These are phyloP conservation scores for Theobroma grandiflorum DNA, from an alignment of 441 rosid genomes.

Conservation along the genomic window DNA sequence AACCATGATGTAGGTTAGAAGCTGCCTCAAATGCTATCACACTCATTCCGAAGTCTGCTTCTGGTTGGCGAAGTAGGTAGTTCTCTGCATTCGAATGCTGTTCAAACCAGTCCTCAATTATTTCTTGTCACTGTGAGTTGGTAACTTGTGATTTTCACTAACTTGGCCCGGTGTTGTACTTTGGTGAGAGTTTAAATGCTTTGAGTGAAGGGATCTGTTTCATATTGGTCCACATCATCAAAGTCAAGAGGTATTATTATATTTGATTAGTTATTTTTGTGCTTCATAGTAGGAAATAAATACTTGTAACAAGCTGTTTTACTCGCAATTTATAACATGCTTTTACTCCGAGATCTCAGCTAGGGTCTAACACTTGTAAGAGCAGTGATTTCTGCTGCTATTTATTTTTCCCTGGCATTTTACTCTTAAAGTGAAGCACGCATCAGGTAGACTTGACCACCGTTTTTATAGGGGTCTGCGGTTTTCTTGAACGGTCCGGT, in stretches of 20 bases:
- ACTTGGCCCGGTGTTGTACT: background rate
- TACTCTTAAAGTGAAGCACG: background rate
- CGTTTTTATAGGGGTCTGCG: too few species aligned
- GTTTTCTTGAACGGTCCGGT: background rate
- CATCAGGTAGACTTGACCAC: background rate
- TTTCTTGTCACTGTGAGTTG: background rate
- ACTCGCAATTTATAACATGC: background rate
- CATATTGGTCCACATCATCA: background rate
- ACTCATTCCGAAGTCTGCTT: constrained; percentile 79
- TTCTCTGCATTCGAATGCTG: background rate
- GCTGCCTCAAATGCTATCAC: constrained; percentile 73
- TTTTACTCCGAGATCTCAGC: background rate
- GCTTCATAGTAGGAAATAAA: background rate
- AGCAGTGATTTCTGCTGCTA: background rate
- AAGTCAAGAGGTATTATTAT: background rate
- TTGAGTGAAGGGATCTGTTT: background rate
- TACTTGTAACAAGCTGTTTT: background rate
- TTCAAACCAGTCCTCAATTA: background rate
- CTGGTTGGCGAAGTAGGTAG: constrained; percentile 79
- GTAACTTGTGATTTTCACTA: background rate
- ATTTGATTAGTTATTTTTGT: background rate
- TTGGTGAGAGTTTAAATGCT: background rate
- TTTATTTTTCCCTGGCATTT: background rate
- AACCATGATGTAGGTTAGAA: constrained; percentile 66
- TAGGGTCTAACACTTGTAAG: background rate